phyloP scores from a whole-genome alignment of 23 red algal genomes.

The Gracilaria gracilis region DNA sequence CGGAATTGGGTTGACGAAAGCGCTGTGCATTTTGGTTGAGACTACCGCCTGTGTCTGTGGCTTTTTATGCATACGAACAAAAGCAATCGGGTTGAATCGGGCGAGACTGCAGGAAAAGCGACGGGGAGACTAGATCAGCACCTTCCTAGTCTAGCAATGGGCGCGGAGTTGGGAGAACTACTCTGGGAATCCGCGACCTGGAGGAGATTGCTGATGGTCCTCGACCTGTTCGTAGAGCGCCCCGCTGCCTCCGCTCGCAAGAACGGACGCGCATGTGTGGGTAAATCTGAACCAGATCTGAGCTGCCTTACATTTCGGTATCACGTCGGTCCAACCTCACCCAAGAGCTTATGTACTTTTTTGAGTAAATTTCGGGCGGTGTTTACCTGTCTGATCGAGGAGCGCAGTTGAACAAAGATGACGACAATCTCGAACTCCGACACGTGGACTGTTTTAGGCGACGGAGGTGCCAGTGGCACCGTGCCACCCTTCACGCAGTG shows the following conservation, averaged over 20 bases:
- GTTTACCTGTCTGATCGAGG: too few relatives aligned
- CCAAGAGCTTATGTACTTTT: too few relatives aligned
- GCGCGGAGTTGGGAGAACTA: too few relatives aligned
- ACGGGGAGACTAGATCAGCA: background rate
- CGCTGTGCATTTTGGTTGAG: background rate
- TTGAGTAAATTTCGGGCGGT: too few relatives aligned
- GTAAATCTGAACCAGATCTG: constrained; percentile 1
- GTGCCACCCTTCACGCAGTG: too few relatives aligned
- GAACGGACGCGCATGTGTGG: background rate
- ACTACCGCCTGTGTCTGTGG: background rate
- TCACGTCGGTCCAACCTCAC: background rate
- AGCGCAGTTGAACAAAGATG: too few relatives aligned
- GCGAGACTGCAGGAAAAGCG: background rate
- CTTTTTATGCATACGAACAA: background rate
- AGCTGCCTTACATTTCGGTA: background rate
- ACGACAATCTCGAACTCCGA: background rate
- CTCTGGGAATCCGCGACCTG: too few relatives aligned
- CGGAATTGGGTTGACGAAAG: constrained; percentile 28
- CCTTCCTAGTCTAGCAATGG: background rate
- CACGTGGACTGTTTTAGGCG: background rate
- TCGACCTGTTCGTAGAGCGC: too few relatives aligned
- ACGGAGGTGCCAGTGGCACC: too few relatives aligned
- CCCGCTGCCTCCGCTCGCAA: too few relatives aligned
- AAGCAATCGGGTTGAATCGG: background rate
- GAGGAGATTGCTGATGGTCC: too few relatives aligned